Evolutionary conservation across 257 asterid species (phyloP).

Genomic region (Fraxinus excelsior): DNA sequence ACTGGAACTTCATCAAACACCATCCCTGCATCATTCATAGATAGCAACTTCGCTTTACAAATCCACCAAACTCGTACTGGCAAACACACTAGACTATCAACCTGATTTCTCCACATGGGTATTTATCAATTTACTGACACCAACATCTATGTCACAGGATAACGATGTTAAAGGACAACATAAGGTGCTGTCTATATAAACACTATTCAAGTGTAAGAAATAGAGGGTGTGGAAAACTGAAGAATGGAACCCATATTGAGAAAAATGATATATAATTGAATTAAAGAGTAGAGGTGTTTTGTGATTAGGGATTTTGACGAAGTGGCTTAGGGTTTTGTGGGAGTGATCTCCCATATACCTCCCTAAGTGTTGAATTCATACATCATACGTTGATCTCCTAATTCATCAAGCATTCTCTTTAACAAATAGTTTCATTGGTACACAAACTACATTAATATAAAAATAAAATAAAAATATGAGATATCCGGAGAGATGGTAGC

Average conservation of each 20-base stretch:
- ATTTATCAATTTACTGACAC: slow-evolving; percentile 29
- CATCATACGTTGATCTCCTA: not conserved
- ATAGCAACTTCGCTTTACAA: not conserved
- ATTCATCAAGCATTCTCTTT: not conserved
- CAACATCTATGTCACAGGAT: slow-evolving; percentile 29
- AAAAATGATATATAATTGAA: not conserved
- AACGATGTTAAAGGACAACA: slow-evolving; percentile 54
- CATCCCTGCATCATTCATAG: not conserved
- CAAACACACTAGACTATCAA: slow-evolving; percentile 49
- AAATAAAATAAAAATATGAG: too few species aligned
- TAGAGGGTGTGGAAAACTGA: slow-evolving; percentile 55
- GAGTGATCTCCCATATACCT: not conserved
- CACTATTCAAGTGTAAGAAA: slow-evolving; percentile 54
- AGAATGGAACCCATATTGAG: not conserved
- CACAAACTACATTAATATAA: too few species aligned
- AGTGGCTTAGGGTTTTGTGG: slow-evolving; percentile 2
- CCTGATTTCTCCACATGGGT: not conserved
- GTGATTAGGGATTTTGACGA: slow-evolving; percentile 50
- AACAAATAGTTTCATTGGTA: not conserved
- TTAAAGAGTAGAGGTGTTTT: slow-evolving; percentile 56
- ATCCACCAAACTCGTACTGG: slow-evolving; percentile 58
- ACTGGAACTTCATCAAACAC: not conserved
- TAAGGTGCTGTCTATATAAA: slow-evolving; percentile 50
- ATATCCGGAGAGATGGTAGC: too few species aligned
- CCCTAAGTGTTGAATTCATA: not conserved